A percentile compares a stretch with the other conserved stretches of the same genome.
These are phyloP conservation scores for Xylaria sp. DNA, from an alignment of 495 filamentous ascomycete genomes.

Conservation along the genomic window DNA sequence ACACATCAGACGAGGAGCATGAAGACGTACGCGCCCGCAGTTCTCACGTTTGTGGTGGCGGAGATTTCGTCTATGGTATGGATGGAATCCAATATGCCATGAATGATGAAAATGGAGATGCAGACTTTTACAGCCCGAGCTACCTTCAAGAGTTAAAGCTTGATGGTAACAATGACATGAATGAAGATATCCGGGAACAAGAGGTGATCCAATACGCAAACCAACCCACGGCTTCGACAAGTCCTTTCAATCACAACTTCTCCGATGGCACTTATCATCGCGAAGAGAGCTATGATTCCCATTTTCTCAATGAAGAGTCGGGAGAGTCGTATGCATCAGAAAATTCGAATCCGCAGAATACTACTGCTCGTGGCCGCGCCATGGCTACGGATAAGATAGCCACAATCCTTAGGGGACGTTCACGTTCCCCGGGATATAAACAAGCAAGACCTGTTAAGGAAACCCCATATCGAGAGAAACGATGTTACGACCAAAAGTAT, in stretches of 20 bases:
- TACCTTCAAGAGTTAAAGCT: not conserved
- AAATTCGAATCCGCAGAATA: not conserved
- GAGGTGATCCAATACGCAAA: too few relatives aligned
- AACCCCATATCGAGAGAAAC: not conserved
- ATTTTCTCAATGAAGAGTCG: not conserved
- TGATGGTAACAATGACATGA: not conserved
- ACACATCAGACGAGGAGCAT: slow-evolving; percentile 1
- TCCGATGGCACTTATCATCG: not conserved
- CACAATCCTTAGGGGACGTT: not conserved
- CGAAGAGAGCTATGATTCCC: not conserved
- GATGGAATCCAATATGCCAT: not conserved
- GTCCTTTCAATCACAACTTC: not conserved
- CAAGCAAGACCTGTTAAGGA: not conserved
- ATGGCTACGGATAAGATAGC: not conserved
- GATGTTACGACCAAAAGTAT: not conserved
- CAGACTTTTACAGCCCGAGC: not conserved
- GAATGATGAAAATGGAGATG: not conserved
- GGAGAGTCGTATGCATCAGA: not conserved
- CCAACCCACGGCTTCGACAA: too few relatives aligned
- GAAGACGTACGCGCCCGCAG: not conserved
- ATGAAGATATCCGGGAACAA: not conserved
- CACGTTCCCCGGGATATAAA: not conserved
- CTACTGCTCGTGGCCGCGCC: not conserved
- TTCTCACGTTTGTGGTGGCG: not conserved
- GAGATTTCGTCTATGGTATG: not conserved